Percentiles rank a stretch among this genome's conserved stretches.
phyloP scores from a whole-genome alignment of 306 rosid genomes.

The Trifolium pratense region DNA sequence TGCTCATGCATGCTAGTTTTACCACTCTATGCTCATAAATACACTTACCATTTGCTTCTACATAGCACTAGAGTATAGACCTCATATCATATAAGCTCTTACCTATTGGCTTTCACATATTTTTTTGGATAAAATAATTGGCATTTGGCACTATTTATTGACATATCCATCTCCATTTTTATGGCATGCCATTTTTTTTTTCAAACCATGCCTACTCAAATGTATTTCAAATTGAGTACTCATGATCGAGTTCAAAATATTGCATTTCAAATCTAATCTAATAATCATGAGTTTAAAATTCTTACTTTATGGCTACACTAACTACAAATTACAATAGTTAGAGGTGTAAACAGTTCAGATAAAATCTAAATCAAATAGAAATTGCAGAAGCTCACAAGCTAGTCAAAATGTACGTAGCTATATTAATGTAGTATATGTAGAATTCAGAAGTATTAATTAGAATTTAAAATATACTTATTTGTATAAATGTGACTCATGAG shows the following conservation, averaged over 20 bases:
- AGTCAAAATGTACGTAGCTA: too few relatives aligned
- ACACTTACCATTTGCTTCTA: neutral
- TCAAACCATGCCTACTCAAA: neutral
- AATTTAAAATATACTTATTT: neutral
- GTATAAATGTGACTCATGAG: neutral
- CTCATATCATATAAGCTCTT: slow-evolving; percentile 3
- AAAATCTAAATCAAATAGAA: too few relatives aligned
- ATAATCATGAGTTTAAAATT: neutral
- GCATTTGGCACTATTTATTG: neutral
- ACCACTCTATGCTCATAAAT: slow-evolving; percentile 1
- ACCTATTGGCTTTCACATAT: slow-evolving; percentile 4
- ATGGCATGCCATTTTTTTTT: neutral
- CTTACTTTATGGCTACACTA: neutral
- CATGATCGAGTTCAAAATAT: neutral
- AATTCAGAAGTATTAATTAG: neutral
- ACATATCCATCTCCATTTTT: neutral
- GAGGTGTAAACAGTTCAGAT: too few relatives aligned
- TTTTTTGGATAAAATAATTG: too few relatives aligned
- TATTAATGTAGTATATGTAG: too few relatives aligned
- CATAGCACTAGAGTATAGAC: neutral
- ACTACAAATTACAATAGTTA: too few relatives aligned
- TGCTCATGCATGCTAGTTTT: neutral
- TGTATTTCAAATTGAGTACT: neutral
- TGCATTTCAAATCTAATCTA: too few relatives aligned
- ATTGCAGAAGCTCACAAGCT: too few relatives aligned